Evolutionary conservation across 2,329 filamentous ascomycete species (phyloP).

Genomic region (Golovinomyces cichoracearum): DNA sequence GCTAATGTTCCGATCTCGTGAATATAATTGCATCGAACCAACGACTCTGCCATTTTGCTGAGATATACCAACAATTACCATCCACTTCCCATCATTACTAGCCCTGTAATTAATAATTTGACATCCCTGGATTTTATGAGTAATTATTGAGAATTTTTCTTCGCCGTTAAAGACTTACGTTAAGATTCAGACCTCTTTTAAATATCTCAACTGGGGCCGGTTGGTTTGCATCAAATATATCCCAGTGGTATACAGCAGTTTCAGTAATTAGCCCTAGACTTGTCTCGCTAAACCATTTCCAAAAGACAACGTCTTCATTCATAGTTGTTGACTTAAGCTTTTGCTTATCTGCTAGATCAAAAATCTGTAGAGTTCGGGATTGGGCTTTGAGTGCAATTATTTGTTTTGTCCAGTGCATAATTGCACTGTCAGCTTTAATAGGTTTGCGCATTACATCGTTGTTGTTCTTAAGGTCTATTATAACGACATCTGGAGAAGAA

Average conservation of each 20-base stretch:
- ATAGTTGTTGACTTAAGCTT: constrained; percentile 94
- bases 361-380: constrained; percentile 84
- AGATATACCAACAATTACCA: constrained; percentile 89
- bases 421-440: constrained; percentile 97
- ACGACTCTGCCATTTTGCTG: constrained; percentile 81
- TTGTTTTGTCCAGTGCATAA: constrained; percentile 95
- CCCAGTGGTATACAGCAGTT: constrained; percentile 84
- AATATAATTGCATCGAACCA: constrained; percentile 92
- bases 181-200: constrained; percentile 74
- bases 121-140: constrained; percentile 35
- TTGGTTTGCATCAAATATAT: constrained; percentile 69
- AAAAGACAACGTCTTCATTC: constrained; percentile 94
- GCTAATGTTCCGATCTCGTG: constrained; percentile 82
- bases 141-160: not conserved
- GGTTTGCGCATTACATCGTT: constrained; percentile 86
- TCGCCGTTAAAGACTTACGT: constrained; percentile 27
- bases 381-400: constrained; percentile 94
- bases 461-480: constrained; percentile 89
- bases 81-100: constrained; percentile 91
- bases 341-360: constrained; percentile 74
- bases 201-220: constrained; percentile 69
- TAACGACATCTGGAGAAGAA: constrained; percentile 77
- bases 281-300: constrained; percentile 93
- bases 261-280: constrained; percentile 78
- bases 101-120: constrained; percentile 99